Base-by-base conservation (phyloP, 441 rosid species). In the Bocquillonia castaneifolia region DNA sequence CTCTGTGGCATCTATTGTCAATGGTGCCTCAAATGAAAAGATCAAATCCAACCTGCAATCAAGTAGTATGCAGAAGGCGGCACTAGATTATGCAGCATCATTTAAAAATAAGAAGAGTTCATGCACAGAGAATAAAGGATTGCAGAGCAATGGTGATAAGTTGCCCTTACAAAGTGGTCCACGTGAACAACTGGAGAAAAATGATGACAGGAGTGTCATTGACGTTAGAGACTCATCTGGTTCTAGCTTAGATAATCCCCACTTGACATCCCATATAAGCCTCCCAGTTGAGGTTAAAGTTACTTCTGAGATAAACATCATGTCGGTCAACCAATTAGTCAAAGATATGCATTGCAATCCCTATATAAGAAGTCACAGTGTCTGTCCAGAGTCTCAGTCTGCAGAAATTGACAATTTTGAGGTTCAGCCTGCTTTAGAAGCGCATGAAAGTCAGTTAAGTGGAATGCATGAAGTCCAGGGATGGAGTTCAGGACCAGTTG, bases 1-100 rank as follows among this genome's bases (percentile, higher is more conserved):
- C 47, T 71, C 83, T 76, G 59, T 71, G 77, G 68, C 76, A 39
- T 68, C 83, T n/a, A 64, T 58, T 37, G 37, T 20, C 28, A 67
- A 15, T 54, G 64, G 72, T 66, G 68, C 66, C 63, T 72, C 77
- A 63, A 71, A 62, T 52, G 80, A 71, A 72, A 86, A 72, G 51
- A 67, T 60, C 66, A 74, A 69, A 77, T 56, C 71, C 25, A 60
- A 73, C 71, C 53, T 57, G 36, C 72, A 75, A 47, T 50, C 18
- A 54, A 74, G 68, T 34, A 69, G 28, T 62, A 29, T 42, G 67
- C 75, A 32, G 64, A 75, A 71, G 68, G 68, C 71, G 74, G 71
- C 66, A 56, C 42, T 40, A 51, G 74, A 70, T 44, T 64, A 34
- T 64, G 72, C 18, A 52, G 72, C 64, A 71, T 32, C 64, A 32